Evolutionary conservation across 139 green algal species (phyloP), one percentile per base, ranked within the genome.

Genomic region (Chlorella vulgaris): DNA sequence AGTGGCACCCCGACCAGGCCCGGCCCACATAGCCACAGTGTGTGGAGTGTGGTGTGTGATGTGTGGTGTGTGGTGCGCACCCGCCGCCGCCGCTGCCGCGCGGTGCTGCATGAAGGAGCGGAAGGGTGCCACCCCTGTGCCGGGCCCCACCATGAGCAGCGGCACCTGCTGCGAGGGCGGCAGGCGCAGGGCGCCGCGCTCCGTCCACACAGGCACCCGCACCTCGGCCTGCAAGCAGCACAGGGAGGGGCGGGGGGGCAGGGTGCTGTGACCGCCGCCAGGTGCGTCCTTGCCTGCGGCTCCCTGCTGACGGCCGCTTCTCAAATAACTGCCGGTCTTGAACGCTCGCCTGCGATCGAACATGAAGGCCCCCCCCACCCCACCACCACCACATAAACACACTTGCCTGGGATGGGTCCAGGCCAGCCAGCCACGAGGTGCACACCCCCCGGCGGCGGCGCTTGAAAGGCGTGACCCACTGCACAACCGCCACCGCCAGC

Each of bases 111-210:
- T 78, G 79, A 97, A 94, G 0, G 91, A 80, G 21, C 94, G 87
- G 78, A 98, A 96, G 22, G 95, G 95, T 2, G 95, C 95, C 13
- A 98, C 90, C 0, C 94, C 93, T 5, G 94, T 97, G 62, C 94
- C 94, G 1, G 94, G 91, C 8, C 93, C 93, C 0, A 98, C 80
- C 69, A 97, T 68, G 21, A 98, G 81, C 51, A 98, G 81, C 3
- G 93, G 93, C 4, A 74, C 39, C 3, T 47, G 58, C 0, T 62
- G 76, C 1, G 63, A 67, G 39, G 80, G 47, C 29, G 93, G 92
- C 81, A 95, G 82, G 10, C 79, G 67, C 69, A 98, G n/a, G 0
- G 89, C 78, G 2, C 94, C 94, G 0, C 43, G 73, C 86, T 97
- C 89, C 22, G 91, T 58, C 94, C 94, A 97, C 29, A 96, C 83